These are phyloP conservation scores for Cryphonectria nitschkei DNA, from an alignment of 2,329 filamentous ascomycete genomes.

Conservation along the genomic window DNA sequence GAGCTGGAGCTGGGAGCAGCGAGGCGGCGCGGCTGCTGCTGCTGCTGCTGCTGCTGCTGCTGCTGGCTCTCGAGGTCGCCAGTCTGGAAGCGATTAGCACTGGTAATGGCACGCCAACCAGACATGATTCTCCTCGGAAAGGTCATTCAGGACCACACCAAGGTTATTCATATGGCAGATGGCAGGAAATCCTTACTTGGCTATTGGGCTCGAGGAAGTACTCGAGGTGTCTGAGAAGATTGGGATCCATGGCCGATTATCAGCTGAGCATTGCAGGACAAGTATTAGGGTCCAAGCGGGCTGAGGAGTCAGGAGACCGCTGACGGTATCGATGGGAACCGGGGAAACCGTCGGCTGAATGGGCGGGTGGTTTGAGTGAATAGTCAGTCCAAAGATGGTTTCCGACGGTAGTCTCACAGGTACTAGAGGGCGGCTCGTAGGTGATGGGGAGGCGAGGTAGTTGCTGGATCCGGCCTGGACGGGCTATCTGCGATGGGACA, in stretches of 20 bases:
- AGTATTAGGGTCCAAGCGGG: conserved; percentile 7
- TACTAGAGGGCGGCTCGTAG: neutral
- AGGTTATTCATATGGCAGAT: neutral
- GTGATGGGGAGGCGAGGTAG: neutral
- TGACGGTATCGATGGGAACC: neutral
- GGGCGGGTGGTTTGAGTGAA: neutral
- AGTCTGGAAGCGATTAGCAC: conserved; percentile 37
- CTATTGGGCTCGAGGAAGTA: conserved; percentile 46
- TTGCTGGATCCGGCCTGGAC: conserved; percentile 2
- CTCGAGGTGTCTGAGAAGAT: conserved; percentile 43
- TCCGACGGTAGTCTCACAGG: neutral
- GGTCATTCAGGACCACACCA: conserved; percentile 15
- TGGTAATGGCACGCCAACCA: neutral
- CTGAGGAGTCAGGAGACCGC: conserved; percentile 1
- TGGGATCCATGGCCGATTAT: conserved; percentile 41
- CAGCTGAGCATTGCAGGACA: conserved; percentile 24
- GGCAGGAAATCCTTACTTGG: conserved; percentile 36
- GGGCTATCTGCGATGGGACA: neutral
- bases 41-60: conserved; percentile 13
- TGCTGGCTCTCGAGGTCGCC: conserved; percentile 41
- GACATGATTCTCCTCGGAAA: conserved; percentile 3
- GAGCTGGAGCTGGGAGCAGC: conserved; percentile 33
- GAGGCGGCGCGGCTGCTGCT: conserved; percentile 35
- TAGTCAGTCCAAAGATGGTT: neutral
- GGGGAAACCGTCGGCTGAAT: conserved; percentile 10